Evolutionary conservation across 1,139 yeast species (phyloP).

Genomic region (Kurtzmaniella quercitrusa): DNA sequence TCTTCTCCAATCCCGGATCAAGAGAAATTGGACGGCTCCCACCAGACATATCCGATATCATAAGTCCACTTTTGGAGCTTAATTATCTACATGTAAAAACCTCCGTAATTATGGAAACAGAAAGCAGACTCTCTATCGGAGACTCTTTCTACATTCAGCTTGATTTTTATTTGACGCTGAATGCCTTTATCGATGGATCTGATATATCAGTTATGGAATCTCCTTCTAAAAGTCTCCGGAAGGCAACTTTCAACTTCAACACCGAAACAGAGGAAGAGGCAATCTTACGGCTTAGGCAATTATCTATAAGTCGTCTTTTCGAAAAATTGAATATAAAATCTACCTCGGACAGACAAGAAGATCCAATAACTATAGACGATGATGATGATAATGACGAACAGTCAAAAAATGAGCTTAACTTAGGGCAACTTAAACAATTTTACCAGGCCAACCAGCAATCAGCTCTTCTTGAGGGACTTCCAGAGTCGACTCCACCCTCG

Average conservation of each 20-base stretch:
- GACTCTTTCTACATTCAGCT: constrained; percentile 64
- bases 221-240: constrained; percentile 10
- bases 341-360: constrained; percentile 10
- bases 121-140: constrained; percentile 61
- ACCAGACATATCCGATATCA: constrained; percentile 63
- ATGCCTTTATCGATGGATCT: constrained; percentile 2
- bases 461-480: constrained; percentile 47
- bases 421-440: constrained; percentile 73
- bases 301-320: constrained; percentile 55
- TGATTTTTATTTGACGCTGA: constrained; percentile 47
- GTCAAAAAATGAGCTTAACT: constrained; percentile 37
- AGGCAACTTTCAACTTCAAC: constrained; percentile 15
- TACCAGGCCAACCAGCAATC: constrained; percentile 63
- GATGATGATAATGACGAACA: constrained; percentile 12
- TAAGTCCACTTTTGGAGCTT: constrained; percentile 63
- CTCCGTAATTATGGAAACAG: constrained; percentile 56
- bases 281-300: constrained; percentile 49
- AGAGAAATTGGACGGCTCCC: constrained; percentile 77
- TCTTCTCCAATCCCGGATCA: constrained; percentile 24
- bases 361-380: constrained; percentile 6
- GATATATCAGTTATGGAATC: not conserved
- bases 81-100: constrained; percentile 54
- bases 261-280: constrained; percentile 56
- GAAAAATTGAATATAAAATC: constrained; percentile 34
- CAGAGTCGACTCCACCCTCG: constrained; percentile 61